Percentiles rank a stretch among this genome's conserved stretches.
These are phyloP conservation scores for Rosellinia necatrix DNA, from an alignment of 2,329 filamentous ascomycete species.

Conservation along the genomic window DNA sequence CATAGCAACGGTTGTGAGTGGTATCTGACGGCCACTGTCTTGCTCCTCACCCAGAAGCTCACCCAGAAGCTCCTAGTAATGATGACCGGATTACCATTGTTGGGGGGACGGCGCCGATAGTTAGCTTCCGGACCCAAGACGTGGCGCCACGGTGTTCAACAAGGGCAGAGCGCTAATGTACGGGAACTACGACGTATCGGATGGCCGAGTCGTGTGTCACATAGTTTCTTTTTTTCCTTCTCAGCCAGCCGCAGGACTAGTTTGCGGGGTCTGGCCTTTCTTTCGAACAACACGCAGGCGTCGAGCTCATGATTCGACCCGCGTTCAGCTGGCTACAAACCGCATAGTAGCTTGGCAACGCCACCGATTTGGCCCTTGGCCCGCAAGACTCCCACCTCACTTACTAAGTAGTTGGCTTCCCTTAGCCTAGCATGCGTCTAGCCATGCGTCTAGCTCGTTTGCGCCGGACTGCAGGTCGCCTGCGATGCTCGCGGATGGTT, in stretches of 20 bases:
- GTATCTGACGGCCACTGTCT: neutral
- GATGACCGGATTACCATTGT: neutral
- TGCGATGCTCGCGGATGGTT: too few relatives aligned
- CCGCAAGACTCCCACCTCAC: too few relatives aligned
- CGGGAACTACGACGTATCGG: neutral
- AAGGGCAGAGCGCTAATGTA: too few relatives aligned
- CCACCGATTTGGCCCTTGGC: conserved; percentile 3
- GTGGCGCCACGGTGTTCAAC: too few relatives aligned
- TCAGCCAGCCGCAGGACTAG: conserved; percentile 14
- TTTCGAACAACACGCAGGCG: conserved; percentile 6
- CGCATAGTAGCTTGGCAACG: neutral
- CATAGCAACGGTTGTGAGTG: neutral
- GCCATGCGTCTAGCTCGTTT: too few relatives aligned
- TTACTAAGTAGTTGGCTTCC: too few relatives aligned
- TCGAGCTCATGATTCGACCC: neutral
- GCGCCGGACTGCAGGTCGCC: too few relatives aligned
- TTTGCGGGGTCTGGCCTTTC: conserved; percentile 3
- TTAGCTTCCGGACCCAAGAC: too few relatives aligned
- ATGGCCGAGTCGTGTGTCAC: neutral
- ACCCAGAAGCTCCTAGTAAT: neutral
- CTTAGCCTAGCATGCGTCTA: too few relatives aligned
- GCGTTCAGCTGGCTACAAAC: conserved; percentile 14
- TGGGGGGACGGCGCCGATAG: too few relatives aligned
- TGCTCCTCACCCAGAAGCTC: neutral
- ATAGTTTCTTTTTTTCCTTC: neutral